These are phyloP conservation scores for Saccharomycopsis sp. DNA, from an alignment of 805 yeast genomes.

Conservation along the genomic window DNA sequence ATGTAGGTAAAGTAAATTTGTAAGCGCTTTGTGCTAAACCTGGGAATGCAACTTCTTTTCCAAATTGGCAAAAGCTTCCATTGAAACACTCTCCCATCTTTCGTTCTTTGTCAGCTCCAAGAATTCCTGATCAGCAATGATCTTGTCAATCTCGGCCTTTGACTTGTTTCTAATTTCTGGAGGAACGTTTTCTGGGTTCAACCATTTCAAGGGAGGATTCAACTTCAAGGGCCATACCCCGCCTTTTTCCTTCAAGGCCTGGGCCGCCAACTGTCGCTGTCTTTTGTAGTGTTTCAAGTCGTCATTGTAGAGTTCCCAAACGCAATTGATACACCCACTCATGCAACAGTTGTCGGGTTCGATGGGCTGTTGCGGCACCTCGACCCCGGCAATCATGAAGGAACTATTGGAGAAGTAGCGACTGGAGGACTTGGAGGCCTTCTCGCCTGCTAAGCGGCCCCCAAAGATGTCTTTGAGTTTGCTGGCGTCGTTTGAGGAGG, in stretches of 20 bases:
- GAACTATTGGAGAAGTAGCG: constrained; percentile 24
- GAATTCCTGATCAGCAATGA: constrained; percentile 31
- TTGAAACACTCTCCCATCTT: constrained; percentile 61
- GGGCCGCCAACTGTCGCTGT: constrained; percentile 50
- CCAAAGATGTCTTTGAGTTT: constrained; percentile 43
- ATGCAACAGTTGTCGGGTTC: constrained; percentile 97
- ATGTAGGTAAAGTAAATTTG: too few relatives aligned
- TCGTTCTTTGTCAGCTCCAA: constrained; percentile 22
- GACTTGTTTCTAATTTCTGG: constrained; percentile 26
- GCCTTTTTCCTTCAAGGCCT: constrained; percentile 32
- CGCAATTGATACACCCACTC: constrained; percentile 96
- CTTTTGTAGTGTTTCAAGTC: constrained; percentile 78
- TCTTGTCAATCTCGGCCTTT: constrained; percentile 23
- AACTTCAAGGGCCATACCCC: constrained; percentile 59
- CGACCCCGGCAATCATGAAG: constrained; percentile 47
- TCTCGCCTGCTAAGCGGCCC: constrained; percentile 45
- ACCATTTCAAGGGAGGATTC: constrained; percentile 42
- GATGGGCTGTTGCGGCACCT: constrained; percentile 67
- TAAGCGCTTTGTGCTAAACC: too few relatives aligned
- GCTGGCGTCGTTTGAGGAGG: constrained; percentile 28
- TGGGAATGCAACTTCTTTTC: constrained; percentile 64
- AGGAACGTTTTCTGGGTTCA: constrained; percentile 38
- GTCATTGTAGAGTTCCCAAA: constrained; percentile 88
- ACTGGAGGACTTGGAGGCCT: constrained; percentile 18
- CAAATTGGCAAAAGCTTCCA: constrained; percentile 75